phyloP scores from a whole-genome alignment of 2,329 filamentous ascomycete species.

The Hypoxylon sp. region DNA sequence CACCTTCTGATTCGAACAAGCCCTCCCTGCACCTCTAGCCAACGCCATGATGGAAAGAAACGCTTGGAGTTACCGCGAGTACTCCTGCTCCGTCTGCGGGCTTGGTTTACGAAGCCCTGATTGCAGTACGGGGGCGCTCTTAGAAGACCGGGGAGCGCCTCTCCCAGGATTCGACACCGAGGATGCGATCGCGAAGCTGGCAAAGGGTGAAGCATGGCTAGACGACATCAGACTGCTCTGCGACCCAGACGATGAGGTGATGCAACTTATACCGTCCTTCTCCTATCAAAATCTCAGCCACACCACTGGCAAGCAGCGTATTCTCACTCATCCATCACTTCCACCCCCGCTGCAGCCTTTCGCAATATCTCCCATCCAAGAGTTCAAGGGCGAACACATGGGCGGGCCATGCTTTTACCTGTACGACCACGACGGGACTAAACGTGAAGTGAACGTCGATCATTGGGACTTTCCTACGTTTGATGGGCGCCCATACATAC shows the following conservation, averaged over 20 bases:
- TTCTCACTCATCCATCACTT: not conserved
- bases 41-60: not conserved
- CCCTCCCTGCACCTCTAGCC: not conserved
- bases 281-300: not conserved
- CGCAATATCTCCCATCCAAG: not conserved
- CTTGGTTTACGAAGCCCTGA: not conserved
- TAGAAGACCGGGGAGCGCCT: not conserved
- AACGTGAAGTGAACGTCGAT: not conserved
- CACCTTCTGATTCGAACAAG: too few relatives aligned
- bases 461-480: slow-evolving; percentile 2
- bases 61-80: not conserved
- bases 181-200: not conserved
- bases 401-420: slow-evolving; percentile 1
- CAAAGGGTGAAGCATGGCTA: slow-evolving; percentile 3
- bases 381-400: not conserved
- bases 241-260: slow-evolving; percentile 22
- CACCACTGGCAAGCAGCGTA: not conserved
- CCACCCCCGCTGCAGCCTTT: not conserved
- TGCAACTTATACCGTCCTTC: slow-evolving; percentile 2
- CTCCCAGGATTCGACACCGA: not conserved
- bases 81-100: not conserved
- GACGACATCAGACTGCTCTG: not conserved
- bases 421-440: not conserved
- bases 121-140: not conserved
- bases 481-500: slow-evolving; percentile 3